Evolutionary conservation across 139 green algal genomes (phyloP), one percentile per base, ranked within the genome.

Genomic region (Chlorella sorokiniana): DNA sequence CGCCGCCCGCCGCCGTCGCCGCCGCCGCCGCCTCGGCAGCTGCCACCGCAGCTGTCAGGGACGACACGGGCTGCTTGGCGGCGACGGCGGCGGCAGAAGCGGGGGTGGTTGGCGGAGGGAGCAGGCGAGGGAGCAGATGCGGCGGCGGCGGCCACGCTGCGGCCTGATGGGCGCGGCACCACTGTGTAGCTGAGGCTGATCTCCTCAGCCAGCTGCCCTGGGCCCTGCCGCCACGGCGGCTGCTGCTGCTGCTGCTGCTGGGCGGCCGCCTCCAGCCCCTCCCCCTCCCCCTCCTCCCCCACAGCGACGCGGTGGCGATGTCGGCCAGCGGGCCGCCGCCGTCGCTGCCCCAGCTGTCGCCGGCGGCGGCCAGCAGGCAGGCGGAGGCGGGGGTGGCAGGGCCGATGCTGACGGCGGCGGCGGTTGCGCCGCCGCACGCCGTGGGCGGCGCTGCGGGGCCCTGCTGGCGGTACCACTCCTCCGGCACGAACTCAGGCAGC

Each of bases 241-340:
- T 68, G 52, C 37, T 35, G 51, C 35, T 35, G 35, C 41, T 44
- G 29, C 75, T 33, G 59, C 75, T 35, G 37, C 52, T 27, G 25
- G 35, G 31, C 48, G 5, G 72, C 33, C 35, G 1, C 48, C 25
- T 22, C 52, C 37, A 35, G 29, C 52, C 44, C 73, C 29, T 51
- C 73, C 27, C 31, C 45, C 6, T 48, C 71, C 14, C 52, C 61
- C 42, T 54, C 72, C 0, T 35, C 48, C 25, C 37, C 74, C 76
- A 82, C 76, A 82, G 42, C 25, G 40, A 74, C 33, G 76, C 76
- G 4, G 75, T 81, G 14, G 75, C 75, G 45, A 81, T 81, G 76
- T 73, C 61, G 11, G 61, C 61, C n/a, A 81, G 61, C 9, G 33
- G 29, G 3, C 61, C 59, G 25, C n/a, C 42, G 41, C 61, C 64